A percentile compares a stretch with the other conserved stretches of the same genome.
phyloP scores from a whole-genome alignment of 2,329 filamentous ascomycete species.

The Coniochaeta ligniaria region DNA sequence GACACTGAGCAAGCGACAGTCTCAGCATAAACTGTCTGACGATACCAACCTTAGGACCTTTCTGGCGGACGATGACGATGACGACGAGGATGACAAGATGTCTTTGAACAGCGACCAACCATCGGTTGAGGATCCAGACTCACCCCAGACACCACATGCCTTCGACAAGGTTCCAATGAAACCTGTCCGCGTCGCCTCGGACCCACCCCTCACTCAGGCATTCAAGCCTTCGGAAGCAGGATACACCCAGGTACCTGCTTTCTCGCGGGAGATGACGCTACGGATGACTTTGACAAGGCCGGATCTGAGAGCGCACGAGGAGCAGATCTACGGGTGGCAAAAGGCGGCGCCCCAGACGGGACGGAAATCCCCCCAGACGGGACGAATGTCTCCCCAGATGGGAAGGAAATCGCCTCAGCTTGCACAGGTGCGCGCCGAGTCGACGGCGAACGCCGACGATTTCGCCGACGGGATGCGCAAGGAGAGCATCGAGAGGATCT shows the following conservation, averaged over 20 bases:
- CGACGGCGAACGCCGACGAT: slow-evolving; percentile 17
- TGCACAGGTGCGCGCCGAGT: slow-evolving; percentile 15
- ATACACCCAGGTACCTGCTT: slow-evolving; percentile 44
- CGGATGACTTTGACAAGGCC: slow-evolving; percentile 92
- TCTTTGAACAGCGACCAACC: slow-evolving; percentile 48
- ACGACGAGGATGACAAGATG: slow-evolving; percentile 40
- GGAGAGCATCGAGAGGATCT: slow-evolving; percentile 46
- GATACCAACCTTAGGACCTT: slow-evolving; percentile 48
- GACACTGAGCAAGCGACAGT: slow-evolving; percentile 15
- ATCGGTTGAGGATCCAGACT: slow-evolving; percentile 51
- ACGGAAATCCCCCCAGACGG: slow-evolving; percentile 41
- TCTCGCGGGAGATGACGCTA: slow-evolving; percentile 84
- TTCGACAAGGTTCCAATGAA: slow-evolving; percentile 28
- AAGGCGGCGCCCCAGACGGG: slow-evolving; percentile 20
- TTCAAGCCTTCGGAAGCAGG: slow-evolving; percentile 29
- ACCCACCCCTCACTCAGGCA: slow-evolving; percentile 16
- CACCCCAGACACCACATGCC: slow-evolving; percentile 48
- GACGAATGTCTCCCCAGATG: slow-evolving; percentile 36
- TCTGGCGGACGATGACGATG: slow-evolving; percentile 36
- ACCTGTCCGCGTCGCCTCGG: slow-evolving; percentile 17
- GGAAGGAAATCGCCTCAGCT: slow-evolving; percentile 9
- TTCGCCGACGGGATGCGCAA: slow-evolving; percentile 29
- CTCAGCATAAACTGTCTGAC: slow-evolving; percentile 21
- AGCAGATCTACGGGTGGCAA: slow-evolving; percentile 66
- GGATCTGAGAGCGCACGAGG: slow-evolving; percentile 71